Evolutionary conservation across 129 eudicot genomes (phyloP), one percentile per base, ranked within the genome.

Genomic region (Flaveria brownii): DNA sequence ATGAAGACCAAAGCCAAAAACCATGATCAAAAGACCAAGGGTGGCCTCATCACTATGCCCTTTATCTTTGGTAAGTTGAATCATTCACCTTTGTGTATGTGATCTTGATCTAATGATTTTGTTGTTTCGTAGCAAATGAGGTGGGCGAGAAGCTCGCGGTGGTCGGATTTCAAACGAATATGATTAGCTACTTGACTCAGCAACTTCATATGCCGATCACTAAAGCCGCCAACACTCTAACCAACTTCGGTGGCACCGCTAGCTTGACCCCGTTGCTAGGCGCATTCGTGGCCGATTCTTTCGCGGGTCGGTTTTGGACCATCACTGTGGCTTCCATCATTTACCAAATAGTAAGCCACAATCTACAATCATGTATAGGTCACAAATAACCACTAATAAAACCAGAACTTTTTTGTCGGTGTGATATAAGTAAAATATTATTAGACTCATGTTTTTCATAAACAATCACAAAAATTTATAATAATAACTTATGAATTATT

Each of bases 21-120:
- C 57, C 80, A 74, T 77, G 85, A 20, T 39, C 71, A 82, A 52
- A 89, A 62, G 78, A 75, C 33, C 39, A 86, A 90, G 80, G 98
- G 98, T 62, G 98, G 98, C 68, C 54, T 93, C 30, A 82, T 93
- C 79, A 90, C 97, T 62, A 93, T 93, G 98, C 98, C 98, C 75
- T 93, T 90, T 95, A 93, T 93, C 84, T 93, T 93, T 75, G 97
- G 98, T 93, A 85, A 46, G 81, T 61, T 63, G 5, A 18, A 14
- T 56, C 45, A 6, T 63, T 5, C 26, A 49, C 15, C 36, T 68
- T 42, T 42, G n/a, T 64, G 43, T 39, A 12, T 18, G 4, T 70
- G 52, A 47, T 33, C 16, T 65, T 65, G 6, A 45, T 71, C 71
- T 25, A 57, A 22, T 41, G 46, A 4, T 41, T 65, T 69, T 3